Percentiles rank a stretch among this genome's conserved stretches.
Conservation (phyloP, 495 filamentous ascomycete species). For the Cercophora newfieldiana region DNA sequence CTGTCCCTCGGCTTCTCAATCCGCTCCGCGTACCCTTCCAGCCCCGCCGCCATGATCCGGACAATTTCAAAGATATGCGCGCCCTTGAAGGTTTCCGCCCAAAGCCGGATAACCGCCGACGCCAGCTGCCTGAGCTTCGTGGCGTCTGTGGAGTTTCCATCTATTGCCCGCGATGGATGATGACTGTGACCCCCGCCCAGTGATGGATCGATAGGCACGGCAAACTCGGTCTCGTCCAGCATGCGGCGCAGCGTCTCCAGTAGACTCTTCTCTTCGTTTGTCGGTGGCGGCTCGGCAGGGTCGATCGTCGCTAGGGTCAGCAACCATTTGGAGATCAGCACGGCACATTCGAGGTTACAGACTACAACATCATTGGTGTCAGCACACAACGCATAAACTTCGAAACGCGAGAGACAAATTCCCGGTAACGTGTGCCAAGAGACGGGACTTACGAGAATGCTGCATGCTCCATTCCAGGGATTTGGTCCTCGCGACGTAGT, state of each 20-base stretch:
- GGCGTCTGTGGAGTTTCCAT: constrained; percentile 43
- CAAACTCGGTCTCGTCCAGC: constrained; percentile 75
- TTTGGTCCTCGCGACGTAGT: constrained; percentile 68
- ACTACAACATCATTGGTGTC: constrained; percentile 36
- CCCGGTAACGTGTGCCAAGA: neutral
- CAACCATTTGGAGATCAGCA: constrained; percentile 60
- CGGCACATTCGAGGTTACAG: constrained; percentile 69
- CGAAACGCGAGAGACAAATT: neutral
- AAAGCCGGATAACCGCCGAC: constrained; percentile 62
- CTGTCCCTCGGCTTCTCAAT: constrained; percentile 56
- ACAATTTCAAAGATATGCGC: constrained; percentile 69
- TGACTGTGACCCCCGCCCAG: constrained; percentile 29
- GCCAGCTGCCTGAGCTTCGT: constrained; percentile 61
- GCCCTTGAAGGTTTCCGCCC: constrained; percentile 68
- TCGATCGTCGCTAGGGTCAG: constrained; percentile 46
- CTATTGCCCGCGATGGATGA: constrained; percentile 38
- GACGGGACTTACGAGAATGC: constrained; percentile 53
- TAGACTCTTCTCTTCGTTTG: constrained; percentile 63
- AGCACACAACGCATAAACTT: neutral
- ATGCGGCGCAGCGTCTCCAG: constrained; percentile 69
- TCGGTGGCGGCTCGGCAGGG: constrained; percentile 43
- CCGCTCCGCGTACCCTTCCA: constrained; percentile 66
- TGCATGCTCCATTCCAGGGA: constrained; percentile 72
- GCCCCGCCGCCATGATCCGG: constrained; percentile 59
- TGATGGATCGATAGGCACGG: constrained; percentile 55